Percentiles rank a stretch among this genome's conserved stretches.
These are phyloP conservation scores for Xylaria curta DNA, from an alignment of 495 filamentous ascomycete species.

Conservation along the genomic window DNA sequence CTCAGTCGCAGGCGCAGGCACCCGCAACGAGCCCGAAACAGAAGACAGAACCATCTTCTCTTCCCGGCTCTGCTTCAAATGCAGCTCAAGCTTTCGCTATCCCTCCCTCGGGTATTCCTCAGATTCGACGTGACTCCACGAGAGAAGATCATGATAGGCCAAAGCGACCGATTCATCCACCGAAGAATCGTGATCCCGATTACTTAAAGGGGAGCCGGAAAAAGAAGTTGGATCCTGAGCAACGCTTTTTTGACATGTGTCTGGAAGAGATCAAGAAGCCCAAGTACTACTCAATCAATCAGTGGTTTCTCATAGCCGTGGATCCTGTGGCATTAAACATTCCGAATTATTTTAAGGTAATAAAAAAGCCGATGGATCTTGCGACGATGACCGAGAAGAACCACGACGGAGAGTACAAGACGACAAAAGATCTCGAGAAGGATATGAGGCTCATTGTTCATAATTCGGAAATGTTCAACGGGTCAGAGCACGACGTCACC, in stretches of 20 bases:
- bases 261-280: conserved; percentile 78
- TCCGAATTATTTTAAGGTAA: conserved; percentile 87
- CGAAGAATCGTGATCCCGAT: conserved; percentile 82
- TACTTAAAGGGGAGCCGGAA: conserved; percentile 86
- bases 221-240: conserved; percentile 88
- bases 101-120: conserved; percentile 80
- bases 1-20: conserved; percentile 38
- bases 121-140: conserved; percentile 89
- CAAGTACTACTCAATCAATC: conserved; percentile 68
- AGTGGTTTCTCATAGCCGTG: conserved; percentile 79
- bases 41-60: conserved; percentile 34
- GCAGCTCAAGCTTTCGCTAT: conserved; percentile 76
- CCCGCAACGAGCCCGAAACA: conserved; percentile 50
- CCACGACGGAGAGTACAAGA: conserved; percentile 79
- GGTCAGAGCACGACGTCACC: conserved; percentile 74
- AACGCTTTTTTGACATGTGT: conserved; percentile 87
- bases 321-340: conserved; percentile 96
- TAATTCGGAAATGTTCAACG: conserved; percentile 94
- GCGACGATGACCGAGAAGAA: conserved; percentile 77
- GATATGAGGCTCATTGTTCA: conserved; percentile 84
- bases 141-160: conserved; percentile 75
- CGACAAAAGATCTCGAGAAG: conserved; percentile 80
- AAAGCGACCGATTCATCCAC: conserved; percentile 92
- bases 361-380: conserved; percentile 97
- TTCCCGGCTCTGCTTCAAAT: conserved; percentile 37